These are phyloP conservation scores for Symbiodinium pilosum DNA, from an alignment of 73 alveolate species.

Conservation along the genomic window DNA sequence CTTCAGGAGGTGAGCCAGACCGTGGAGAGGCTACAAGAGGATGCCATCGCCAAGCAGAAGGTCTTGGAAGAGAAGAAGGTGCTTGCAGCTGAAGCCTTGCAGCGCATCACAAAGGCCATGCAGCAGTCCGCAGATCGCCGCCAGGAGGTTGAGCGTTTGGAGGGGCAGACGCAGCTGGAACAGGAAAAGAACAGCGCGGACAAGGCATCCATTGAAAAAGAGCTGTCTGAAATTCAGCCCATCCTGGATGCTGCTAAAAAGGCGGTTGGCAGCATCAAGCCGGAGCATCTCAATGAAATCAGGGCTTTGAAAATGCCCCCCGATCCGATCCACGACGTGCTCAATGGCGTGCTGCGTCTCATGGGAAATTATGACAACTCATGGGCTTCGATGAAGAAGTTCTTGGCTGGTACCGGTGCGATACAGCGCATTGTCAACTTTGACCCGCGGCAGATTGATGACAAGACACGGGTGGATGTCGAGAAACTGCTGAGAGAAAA, in stretches of 20 bases:
- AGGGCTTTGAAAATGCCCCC: conserved; percentile 99
- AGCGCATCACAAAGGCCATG: conserved; percentile 99
- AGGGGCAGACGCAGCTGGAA: conserved; percentile 49
- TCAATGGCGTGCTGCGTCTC: conserved; percentile 98
- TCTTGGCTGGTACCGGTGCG: conserved; percentile 98
- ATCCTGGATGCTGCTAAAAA: conserved; percentile 98
- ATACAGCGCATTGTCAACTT: conserved; percentile 97
- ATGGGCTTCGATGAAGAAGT: conserved; percentile 98
- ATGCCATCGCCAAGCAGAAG: conserved; percentile 72
- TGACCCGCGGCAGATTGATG: conserved; percentile 98
- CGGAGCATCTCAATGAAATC: conserved; percentile 98
- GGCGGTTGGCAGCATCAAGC: conserved; percentile 98
- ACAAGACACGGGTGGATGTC: conserved; percentile 97
- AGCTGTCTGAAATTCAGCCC: conserved; percentile 98
- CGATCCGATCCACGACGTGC: conserved; percentile 98
- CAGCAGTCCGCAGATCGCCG: conserved; percentile 97
- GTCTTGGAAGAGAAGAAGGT: conserved; percentile 96
- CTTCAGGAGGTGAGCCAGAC: conserved; percentile 99
- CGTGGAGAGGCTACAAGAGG: conserved; percentile 96
- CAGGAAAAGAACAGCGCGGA: conserved; percentile 79
- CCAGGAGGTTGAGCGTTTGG: conserved; percentile 97
- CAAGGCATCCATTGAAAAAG: conserved; percentile 80
- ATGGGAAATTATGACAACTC: conserved; percentile 98
- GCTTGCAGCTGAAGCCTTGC: conserved; percentile 98
- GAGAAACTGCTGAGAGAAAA: conserved; percentile 97